Evolutionary conservation across 1,139 yeast genomes (phyloP).

Genomic region (Scheffersomyces stambukii): DNA sequence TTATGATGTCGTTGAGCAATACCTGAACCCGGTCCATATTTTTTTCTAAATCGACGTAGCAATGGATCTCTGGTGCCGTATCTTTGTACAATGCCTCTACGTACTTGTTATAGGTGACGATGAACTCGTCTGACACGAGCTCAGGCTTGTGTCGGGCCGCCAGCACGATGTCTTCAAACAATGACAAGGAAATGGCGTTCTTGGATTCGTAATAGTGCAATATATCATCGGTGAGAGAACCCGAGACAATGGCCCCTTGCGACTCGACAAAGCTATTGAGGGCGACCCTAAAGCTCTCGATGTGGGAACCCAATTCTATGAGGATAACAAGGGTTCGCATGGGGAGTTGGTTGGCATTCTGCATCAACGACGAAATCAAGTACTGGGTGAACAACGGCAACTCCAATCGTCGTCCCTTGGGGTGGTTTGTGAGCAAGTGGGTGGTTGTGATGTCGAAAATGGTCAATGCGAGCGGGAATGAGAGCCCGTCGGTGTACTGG

Average conservation of each 20-base stretch:
- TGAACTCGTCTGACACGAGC: constrained; percentile 18
- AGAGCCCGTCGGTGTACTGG: constrained; percentile 1
- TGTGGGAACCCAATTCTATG: constrained; percentile 22
- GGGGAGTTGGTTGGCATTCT: constrained; percentile 13
- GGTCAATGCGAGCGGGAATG: constrained; percentile 4
- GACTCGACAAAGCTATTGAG: constrained; percentile 10
- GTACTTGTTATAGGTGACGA: constrained; percentile 18
- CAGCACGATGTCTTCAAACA: constrained; percentile 20
- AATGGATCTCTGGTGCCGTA: constrained; percentile 31
- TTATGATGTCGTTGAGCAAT: constrained; percentile 11
- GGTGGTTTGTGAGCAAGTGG: constrained; percentile 1
- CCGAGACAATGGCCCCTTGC: constrained; percentile 9
- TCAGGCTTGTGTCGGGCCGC: constrained; percentile 5
- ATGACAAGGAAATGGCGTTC: constrained; percentile 15
- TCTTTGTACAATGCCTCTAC: constrained; percentile 28
- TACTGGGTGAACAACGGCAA: constrained; percentile 3
- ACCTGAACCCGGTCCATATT: constrained; percentile 29
- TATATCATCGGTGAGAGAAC: constrained; percentile 20
- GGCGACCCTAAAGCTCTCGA: constrained; percentile 9
- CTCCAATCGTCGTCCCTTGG: too few relatives aligned
- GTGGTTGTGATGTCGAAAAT: constrained; percentile 6
- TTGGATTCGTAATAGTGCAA: constrained; percentile 15
- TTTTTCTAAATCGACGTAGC: constrained; percentile 27
- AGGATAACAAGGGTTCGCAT: constrained; percentile 17
- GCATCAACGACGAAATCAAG: constrained; percentile 8